Percentiles rank a stretch among this genome's conserved stretches.
Evolutionary conservation across 2,329 filamentous ascomycete species (phyloP).

Genomic region (Harringtonia lauricola): DNA sequence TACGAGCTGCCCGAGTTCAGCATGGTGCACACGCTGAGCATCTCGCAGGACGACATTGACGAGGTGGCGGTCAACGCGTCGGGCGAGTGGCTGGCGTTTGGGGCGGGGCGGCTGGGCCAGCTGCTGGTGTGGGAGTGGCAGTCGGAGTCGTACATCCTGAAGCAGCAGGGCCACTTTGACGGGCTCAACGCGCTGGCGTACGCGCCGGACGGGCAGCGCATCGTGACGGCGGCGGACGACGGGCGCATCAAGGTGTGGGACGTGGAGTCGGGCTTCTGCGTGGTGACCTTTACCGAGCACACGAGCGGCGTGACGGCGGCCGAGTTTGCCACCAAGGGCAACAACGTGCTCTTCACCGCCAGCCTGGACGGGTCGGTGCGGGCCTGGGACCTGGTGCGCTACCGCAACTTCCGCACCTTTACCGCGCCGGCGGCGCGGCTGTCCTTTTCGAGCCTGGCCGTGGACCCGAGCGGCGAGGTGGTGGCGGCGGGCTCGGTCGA

Average conservation of each 20-base stretch:
- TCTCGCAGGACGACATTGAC: constrained; percentile 94
- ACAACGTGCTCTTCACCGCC: constrained; percentile 89
- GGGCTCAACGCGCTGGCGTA: constrained; percentile 90
- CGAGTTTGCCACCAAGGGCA: constrained; percentile 90
- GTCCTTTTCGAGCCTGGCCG: constrained; percentile 86
- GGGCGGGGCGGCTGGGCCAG: constrained; percentile 88
- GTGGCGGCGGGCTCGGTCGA: constrained; percentile 91
- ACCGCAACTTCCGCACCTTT: constrained; percentile 95
- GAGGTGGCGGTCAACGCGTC: constrained; percentile 88
- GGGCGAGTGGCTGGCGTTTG: constrained; percentile 95
- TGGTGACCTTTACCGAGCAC: constrained; percentile 96
- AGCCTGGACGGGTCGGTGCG: constrained; percentile 89
- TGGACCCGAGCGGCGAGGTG: constrained; percentile 95
- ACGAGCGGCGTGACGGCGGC: constrained; percentile 88
- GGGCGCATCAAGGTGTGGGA: constrained; percentile 99
- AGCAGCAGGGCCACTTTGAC: constrained; percentile 96
- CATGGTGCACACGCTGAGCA: constrained; percentile 83
- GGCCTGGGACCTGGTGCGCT: constrained; percentile 92
- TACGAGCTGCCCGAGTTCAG: constrained; percentile 96
- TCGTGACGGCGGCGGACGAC: constrained; percentile 90
- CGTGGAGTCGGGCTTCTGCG: constrained; percentile 89
- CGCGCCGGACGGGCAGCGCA: constrained; percentile 83
- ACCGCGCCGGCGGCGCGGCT: constrained; percentile 84
- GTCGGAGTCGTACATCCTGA: constrained; percentile 95
- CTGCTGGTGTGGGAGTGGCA: constrained; percentile 99